Conservation (phyloP, 495 filamentous ascomycete genomes). For the Annulohypoxylon bovei region DNA sequence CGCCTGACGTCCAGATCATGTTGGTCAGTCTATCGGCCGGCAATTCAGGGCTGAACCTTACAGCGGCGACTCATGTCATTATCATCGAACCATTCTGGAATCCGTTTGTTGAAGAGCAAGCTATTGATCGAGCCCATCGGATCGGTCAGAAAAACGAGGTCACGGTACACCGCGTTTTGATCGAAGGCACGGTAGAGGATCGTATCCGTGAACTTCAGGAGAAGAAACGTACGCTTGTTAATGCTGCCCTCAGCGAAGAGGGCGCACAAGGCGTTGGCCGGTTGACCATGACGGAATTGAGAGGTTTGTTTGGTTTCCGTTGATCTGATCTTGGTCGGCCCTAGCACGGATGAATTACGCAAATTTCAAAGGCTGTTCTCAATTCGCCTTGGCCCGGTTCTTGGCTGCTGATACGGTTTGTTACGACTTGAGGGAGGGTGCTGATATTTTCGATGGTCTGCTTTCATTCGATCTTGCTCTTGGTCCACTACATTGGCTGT, state of each 20-base stretch:
- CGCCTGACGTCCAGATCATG: constrained; percentile 75
- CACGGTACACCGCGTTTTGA: constrained; percentile 80
- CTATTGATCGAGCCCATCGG: constrained; percentile 91
- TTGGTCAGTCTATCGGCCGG: constrained; percentile 90
- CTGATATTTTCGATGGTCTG: not conserved
- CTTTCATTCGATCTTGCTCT: constrained; percentile 2
- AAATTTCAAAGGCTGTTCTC: not conserved
- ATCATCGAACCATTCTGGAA: constrained; percentile 98
- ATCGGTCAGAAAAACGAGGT: constrained; percentile 84
- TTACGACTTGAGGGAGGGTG: not conserved
- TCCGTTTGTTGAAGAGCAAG: constrained; percentile 93
- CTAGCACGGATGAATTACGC: not conserved
- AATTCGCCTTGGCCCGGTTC: constrained; percentile 1
- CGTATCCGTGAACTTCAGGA: constrained; percentile 88
- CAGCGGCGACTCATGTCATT: constrained; percentile 86
- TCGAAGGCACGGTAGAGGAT: constrained; percentile 86
- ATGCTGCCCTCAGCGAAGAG: constrained; percentile 84
- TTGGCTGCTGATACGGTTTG: not conserved
- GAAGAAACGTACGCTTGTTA: constrained; percentile 80
- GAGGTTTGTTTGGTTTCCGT: constrained; percentile 70
- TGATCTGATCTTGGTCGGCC: constrained; percentile 1
- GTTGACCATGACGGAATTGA: constrained; percentile 71
- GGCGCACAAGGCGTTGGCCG: constrained; percentile 70
- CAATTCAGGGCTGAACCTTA: constrained; percentile 90
- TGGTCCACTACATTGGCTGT: not conserved